Evolutionary conservation across 2,329 filamentous ascomycete species (phyloP), one percentile per base, ranked within the genome.

Genomic region (Cephalotrichum gorgonifer): DNA sequence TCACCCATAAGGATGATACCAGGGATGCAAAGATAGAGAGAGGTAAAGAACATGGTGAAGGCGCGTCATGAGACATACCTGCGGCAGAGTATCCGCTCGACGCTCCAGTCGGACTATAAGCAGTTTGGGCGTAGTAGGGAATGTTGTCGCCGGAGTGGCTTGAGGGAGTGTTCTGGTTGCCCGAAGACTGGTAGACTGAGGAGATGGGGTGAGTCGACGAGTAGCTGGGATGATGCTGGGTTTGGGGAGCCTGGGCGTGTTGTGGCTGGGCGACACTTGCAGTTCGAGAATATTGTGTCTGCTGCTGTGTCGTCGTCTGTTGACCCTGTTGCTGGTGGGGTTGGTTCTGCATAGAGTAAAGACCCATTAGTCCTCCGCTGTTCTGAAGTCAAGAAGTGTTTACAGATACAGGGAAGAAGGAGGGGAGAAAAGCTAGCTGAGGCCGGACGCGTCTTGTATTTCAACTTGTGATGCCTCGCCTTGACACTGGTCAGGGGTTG

Each of bases 41-140:
- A n/a, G n/a, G n/a, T n/a, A n/a, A 17, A n/a, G 22, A 17, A 52
- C 35, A 43, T 27, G 22, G 26, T 25, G 35, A 26, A 15, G 28
- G 26, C n/a, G n/a, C 17, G 6, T 14, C 20, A 11, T 11, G 15
- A n/a, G 33, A 74, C 84, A 75, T 71, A 93, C 88, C 87, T 73
- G 86, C 86, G 63, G 88, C 88, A 55, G 87, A 83, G 68, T 95
- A 95, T 70, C 86, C 86, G 68, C 85, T 86, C 49, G 85, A 82
- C 53, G 85, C 80, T 69, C 85, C 88, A 57, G 86, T 83, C 49
- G 87, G 85, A 69, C 85, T 89, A 71, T 95, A 95, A 11, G 87
- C 80, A 64, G 86, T 79, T 62, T 93, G 86, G 51, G 85, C 79
- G 62, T 85, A 81, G 67, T 91, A 95, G 58, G 81, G 76, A 47